Evolutionary conservation across 148 eudicot genomes (phyloP).

Genomic region (Camellia granthamiana): DNA sequence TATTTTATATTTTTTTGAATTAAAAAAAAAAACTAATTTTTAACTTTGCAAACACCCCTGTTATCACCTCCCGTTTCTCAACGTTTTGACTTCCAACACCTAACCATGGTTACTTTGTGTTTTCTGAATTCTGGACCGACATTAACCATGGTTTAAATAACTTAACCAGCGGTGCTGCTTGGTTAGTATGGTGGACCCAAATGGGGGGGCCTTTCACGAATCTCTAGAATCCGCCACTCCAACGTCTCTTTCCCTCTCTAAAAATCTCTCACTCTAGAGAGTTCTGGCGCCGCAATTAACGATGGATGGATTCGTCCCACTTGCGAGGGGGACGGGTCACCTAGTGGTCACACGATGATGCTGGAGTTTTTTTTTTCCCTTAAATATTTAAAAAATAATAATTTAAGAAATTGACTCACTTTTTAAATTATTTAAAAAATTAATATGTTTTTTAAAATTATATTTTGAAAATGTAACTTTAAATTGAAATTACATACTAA

Average conservation of each 20-base stretch:
- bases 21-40: no score
- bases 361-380: no score
- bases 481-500: no score
- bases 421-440: no score
- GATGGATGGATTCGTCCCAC: no score
- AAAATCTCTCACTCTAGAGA: neutral
- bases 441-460: no score
- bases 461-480: no score
- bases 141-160: constrained; percentile 5
- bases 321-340: no score
- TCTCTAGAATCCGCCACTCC: neutral
- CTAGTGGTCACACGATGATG: neutral
- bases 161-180: neutral
- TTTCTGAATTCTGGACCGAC: neutral
- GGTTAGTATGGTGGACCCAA: neutral
- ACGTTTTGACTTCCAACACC: neutral
- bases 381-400: no score
- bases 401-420: no score
- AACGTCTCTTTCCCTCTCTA: neutral
- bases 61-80: neutral
- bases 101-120: neutral
- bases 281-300: neutral
- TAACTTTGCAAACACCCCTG: no score
- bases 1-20: no score
- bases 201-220: neutral